Percentiles rank a stretch among this genome's conserved stretches.
phyloP scores from a whole-genome alignment of 1,139 yeast genomes.

The Geotrichum citri-aurantii region DNA sequence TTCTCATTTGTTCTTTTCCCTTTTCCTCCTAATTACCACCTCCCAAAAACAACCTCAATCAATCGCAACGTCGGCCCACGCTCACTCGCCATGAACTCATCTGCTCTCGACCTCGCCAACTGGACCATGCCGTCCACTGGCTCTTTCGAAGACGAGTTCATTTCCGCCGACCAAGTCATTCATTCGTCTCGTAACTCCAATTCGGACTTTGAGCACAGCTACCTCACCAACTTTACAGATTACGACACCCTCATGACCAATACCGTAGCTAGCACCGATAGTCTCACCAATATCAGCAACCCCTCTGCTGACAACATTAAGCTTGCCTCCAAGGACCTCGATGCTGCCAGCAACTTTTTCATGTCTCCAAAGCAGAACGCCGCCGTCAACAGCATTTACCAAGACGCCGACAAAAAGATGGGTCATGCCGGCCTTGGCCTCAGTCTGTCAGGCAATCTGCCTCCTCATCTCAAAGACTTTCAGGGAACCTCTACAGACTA shows the following conservation, averaged over 20 bases:
- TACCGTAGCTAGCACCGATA: not conserved
- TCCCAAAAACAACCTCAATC: not conserved
- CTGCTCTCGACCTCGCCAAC: slow-evolving; percentile 15
- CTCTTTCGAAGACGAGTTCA: slow-evolving; percentile 15
- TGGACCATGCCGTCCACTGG: slow-evolving; percentile 14
- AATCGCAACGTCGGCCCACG: not conserved
- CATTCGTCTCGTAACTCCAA: slow-evolving; percentile 5
- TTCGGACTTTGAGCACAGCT: slow-evolving; percentile 11
- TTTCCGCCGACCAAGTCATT: slow-evolving; percentile 13
- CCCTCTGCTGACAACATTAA: no score
- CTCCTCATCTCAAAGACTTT: not conserved
- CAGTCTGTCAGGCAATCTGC: slow-evolving; percentile 6
- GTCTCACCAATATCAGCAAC: not conserved
- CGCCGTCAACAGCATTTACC: slow-evolving; percentile 7
- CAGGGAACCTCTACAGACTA: not conserved
- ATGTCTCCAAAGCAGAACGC: slow-evolving; percentile 16
- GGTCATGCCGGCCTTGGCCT: slow-evolving; percentile 11
- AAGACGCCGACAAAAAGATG: slow-evolving; percentile 4
- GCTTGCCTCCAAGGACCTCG: slow-evolving; percentile 11
- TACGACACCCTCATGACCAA: slow-evolving; percentile 10
- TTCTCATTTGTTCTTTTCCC: not conserved
- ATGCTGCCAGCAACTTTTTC: slow-evolving; percentile 15
- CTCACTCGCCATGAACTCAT: slow-evolving; percentile 9
- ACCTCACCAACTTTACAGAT: slow-evolving; percentile 6
- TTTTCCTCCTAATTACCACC: not conserved